Percentiles rank a stretch among this genome's conserved stretches.
Evolutionary conservation across 2,329 filamentous ascomycete species (phyloP).

Genomic region (Tricladium varicosporioides): DNA sequence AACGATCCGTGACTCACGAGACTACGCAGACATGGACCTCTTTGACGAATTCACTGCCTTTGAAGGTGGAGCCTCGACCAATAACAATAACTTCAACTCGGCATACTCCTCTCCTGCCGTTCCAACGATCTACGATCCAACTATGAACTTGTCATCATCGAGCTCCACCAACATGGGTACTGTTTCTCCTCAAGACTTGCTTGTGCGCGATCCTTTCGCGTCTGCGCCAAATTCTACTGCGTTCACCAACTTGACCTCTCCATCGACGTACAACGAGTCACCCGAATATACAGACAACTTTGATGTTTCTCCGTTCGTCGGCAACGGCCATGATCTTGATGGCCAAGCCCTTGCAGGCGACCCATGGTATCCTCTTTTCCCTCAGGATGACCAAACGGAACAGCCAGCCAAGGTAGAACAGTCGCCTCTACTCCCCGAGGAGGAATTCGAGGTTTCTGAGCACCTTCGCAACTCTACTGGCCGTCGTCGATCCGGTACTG

Average conservation of each 20-base stretch:
- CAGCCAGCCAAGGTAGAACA: constrained; percentile 21
- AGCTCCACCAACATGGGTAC: constrained; percentile 62
- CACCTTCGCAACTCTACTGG: constrained; percentile 39
- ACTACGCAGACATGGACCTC: constrained; percentile 49
- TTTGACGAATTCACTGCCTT: constrained; percentile 58
- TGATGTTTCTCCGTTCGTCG: constrained; percentile 77
- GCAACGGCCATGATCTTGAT: constrained; percentile 52
- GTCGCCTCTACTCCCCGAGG: constrained; percentile 33
- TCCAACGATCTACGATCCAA: constrained; percentile 50
- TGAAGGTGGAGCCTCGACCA: constrained; percentile 37
- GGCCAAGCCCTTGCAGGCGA: constrained; percentile 38
- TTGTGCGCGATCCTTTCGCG: constrained; percentile 65
- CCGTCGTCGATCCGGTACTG: constrained; percentile 40
- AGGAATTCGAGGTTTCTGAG: constrained; percentile 49
- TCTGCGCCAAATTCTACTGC: constrained; percentile 81
- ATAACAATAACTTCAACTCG: constrained; percentile 21
- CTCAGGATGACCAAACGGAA: constrained; percentile 43
- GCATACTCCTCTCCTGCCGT: constrained; percentile 34
- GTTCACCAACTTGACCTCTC: constrained; percentile 82
- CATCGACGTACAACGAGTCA: constrained; percentile 74
- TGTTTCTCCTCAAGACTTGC: constrained; percentile 80
- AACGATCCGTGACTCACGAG: constrained; percentile 30
- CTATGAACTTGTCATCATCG: constrained; percentile 35
- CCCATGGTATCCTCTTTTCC: constrained; percentile 75
- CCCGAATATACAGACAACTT: constrained; percentile 69